Conservation (phyloP, 306 rosid species). For the Corylus avellana region DNA sequence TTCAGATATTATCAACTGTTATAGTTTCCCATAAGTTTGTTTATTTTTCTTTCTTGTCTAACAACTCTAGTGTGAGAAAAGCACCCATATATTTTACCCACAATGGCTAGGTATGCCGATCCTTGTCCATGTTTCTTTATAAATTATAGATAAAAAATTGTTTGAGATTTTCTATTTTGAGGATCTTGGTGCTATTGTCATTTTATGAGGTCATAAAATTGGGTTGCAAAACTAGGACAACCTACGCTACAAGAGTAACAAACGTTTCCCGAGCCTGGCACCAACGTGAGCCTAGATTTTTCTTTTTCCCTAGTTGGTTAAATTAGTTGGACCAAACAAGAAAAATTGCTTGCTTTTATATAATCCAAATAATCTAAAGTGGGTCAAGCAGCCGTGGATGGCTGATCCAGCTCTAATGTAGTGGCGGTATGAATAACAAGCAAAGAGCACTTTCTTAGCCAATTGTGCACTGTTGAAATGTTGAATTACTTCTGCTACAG, state of each 20-base stretch:
- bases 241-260: no score
- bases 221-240: no score
- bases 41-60: background rate
- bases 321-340: no score
- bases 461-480: background rate
- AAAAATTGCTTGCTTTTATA: no score
- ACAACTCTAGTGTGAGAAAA: background rate
- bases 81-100: background rate
- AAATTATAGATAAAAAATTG: background rate
- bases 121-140: background rate
- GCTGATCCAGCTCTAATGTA: background rate
- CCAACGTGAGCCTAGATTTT: no score
- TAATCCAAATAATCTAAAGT: no score
- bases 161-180: background rate
- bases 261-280: no score
- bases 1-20: constrained; percentile 16
- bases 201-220: no score
- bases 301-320: no score
- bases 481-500: background rate
- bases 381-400: background rate
- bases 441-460: background rate
- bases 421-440: background rate
- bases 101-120: background rate
- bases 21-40: constrained; percentile 5
- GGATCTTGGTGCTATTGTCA: background rate